Conservation (phyloP, 768 basidiomycete species). For the Hygrophorus pudorinus region DNA sequence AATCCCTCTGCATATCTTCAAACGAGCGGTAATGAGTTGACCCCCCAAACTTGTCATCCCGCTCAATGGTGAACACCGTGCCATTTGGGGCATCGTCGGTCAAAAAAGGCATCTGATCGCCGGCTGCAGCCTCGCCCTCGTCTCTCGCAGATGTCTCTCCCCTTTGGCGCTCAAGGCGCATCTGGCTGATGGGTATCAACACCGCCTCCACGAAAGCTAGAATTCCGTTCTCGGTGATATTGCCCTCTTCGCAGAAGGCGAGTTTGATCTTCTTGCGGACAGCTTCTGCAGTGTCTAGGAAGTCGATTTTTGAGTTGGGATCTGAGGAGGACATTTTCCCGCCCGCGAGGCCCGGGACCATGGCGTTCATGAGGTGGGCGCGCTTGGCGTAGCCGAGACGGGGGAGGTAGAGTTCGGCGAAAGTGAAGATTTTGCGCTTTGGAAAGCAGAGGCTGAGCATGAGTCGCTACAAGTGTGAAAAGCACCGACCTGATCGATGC, state of each 20-base stretch:
- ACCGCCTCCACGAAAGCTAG: constrained; percentile 80
- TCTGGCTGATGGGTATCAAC: constrained; percentile 76
- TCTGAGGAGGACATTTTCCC: constrained; percentile 99
- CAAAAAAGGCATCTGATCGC: constrained; percentile 55
- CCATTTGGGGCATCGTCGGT: constrained; percentile 64
- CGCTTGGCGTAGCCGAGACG: constrained; percentile 88
- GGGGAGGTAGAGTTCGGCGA: constrained; percentile 93
- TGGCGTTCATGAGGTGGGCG: constrained; percentile 95
- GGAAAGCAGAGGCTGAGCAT: background rate
- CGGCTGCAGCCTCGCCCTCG: constrained; percentile 13
- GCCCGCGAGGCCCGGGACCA: constrained; percentile 92
- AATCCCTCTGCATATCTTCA: constrained; percentile 61
- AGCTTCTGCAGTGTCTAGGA: constrained; percentile 78
- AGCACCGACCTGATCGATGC: constrained; percentile 79
- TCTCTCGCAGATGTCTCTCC: constrained; percentile 42
- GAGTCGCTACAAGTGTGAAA: background rate
- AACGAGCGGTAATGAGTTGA: constrained; percentile 63
- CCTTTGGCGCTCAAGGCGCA: constrained; percentile 50
- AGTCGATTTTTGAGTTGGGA: constrained; percentile 96
- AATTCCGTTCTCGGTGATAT: constrained; percentile 78
- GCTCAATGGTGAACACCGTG: constrained; percentile 68
- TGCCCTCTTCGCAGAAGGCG: constrained; percentile 94
- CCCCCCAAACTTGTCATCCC: constrained; percentile 79
- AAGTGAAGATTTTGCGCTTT: constrained; percentile 98
- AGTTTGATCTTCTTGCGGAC: constrained; percentile 84